Evolutionary conservation across 495 filamentous ascomycete genomes (phyloP), one percentile per base, ranked within the genome.

Genomic region (Aspergillus bertholletiae): DNA sequence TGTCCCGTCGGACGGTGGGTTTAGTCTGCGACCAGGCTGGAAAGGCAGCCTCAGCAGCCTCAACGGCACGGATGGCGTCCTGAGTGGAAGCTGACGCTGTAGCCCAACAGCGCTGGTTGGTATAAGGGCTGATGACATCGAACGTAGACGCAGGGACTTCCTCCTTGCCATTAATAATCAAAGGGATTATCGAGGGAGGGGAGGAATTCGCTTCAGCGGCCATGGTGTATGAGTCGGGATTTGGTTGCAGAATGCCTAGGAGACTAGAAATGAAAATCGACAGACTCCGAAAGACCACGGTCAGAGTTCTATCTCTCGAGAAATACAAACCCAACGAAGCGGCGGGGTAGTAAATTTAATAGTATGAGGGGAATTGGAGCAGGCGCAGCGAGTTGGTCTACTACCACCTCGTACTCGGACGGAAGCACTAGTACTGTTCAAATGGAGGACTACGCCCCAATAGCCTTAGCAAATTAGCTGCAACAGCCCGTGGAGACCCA

Each of bases 141-240:
- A 89, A 92, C 20, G 80, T 79, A 13, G 76, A 71, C 3, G 73
- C 49, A 9, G 80, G 73, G 44, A 67, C 70, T 52, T 81, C 74
- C 52, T 89, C 83, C 63, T 84, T 73, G 68, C 86, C 86, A 56
- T 86, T 83, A 72, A 93, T 88, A 41, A 86, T 73, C 56, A 94
- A 80, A 32, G 90, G 90, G 15, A 91, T 74, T 18, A 69, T 70
- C 18, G 56, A 46, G 13, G 57, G 56, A 39, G 40, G 21, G 56
- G 53, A 20, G n/a, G 43, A 0, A 26, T 23, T 35, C 27, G 18
- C 39, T 21, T 28, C 44, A 39, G 41, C 23, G 23, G 55, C n/a
- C 61, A 60, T 60, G 5, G 34, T 47, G 46, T 20, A 21, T 34
- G 15, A 35, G 24, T n/a, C 18, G 48, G 37, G 30, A 26, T 13